Evolutionary conservation across 202 grass and related monocot genomes (phyloP).

Genomic region (Dendrocalamus latiflorus): DNA sequence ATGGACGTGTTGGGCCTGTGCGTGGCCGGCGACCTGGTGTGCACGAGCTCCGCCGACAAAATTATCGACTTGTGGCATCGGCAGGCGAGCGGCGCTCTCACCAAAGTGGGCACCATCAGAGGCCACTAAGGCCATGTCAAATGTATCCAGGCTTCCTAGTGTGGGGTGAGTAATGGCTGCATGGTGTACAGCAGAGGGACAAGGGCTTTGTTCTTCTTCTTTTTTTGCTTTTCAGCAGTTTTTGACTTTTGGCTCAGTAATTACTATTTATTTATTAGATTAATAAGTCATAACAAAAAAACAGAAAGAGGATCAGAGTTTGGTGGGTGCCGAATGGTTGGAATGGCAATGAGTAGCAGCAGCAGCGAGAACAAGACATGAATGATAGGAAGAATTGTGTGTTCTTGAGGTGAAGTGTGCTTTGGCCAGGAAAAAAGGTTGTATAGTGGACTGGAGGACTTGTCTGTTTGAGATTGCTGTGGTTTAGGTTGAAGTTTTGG

Average conservation of each 20-base stretch:
- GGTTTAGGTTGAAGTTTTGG: neutral
- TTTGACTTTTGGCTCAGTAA: too few relatives aligned
- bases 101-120: slow-evolving; percentile 31
- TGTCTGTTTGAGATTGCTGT: neutral
- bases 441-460: neutral
- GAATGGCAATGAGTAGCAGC: neutral
- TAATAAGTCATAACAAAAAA: too few relatives aligned
- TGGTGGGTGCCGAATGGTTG: slow-evolving; percentile 58
- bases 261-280: too few relatives aligned
- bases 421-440: neutral
- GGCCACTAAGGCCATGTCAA: slow-evolving; percentile 79
- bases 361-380: neutral
- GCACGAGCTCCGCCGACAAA: slow-evolving; percentile 76
- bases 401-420: slow-evolving; percentile 33
- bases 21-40: slow-evolving; percentile 52
- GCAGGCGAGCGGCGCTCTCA: slow-evolving; percentile 35
- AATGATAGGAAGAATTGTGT: slow-evolving; percentile 14
- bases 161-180: too few relatives aligned
- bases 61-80: slow-evolving; percentile 69
- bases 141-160: slow-evolving; percentile 65
- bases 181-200: too few relatives aligned
- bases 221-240: too few relatives aligned
- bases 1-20: slow-evolving; percentile 74
- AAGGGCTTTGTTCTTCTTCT: too few relatives aligned
- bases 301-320: slow-evolving; percentile 65